phyloP scores from a whole-genome alignment of 768 basidiomycete species.

The Mycena latifolia region DNA sequence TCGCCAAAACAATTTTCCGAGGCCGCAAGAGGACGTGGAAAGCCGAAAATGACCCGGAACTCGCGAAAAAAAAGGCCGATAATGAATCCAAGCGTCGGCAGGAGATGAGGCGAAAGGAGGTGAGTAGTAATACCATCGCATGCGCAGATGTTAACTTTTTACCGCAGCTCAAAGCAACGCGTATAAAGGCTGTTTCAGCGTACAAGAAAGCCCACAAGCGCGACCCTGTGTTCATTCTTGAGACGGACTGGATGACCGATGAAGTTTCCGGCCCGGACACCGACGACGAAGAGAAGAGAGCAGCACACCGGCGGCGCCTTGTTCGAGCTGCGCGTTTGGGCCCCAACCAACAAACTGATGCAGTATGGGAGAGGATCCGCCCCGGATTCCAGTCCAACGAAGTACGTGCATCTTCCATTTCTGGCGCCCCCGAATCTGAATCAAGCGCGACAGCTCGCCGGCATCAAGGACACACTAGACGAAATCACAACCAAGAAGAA shows the following conservation, averaged over 20 bases:
- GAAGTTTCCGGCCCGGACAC: neutral
- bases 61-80: neutral
- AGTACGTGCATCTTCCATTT: neutral
- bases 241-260: neutral
- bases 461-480: neutral
- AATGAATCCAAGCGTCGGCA: neutral
- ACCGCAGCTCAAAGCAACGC: neutral
- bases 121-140: neutral
- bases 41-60: neutral
- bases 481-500: neutral
- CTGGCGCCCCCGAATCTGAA: neutral
- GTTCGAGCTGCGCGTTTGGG: neutral
- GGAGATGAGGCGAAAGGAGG: neutral
- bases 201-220: neutral
- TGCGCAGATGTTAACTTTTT: neutral
- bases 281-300: neutral
- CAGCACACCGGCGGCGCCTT: neutral
- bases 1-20: neutral
- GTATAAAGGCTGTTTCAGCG: neutral
- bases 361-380: neutral
- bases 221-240: neutral
- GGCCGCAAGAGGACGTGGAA: neutral
- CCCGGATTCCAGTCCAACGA: neutral
- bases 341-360: neutral
- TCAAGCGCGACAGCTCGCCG: neutral